Conservation (phyloP, 177 flowering plant genomes). For the Vitis hybrid region DNA sequence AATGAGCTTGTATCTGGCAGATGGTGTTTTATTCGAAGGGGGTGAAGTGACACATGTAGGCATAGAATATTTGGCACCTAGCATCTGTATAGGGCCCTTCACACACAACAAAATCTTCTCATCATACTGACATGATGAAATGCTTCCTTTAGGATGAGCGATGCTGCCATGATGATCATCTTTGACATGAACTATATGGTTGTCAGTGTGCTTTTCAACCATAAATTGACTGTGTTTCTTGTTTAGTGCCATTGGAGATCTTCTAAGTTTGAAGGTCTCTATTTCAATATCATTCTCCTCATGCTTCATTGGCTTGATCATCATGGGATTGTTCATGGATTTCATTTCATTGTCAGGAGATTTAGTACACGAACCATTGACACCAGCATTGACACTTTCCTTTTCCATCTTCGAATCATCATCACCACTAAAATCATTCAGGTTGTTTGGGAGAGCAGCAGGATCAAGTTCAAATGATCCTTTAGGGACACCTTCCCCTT, state of each 20-base stretch:
- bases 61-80: no score
- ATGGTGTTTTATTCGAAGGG: no score
- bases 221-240: constrained; percentile 4
- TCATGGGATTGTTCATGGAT: background rate
- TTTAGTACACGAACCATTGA: constrained; percentile 10
- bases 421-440: constrained; percentile 15
- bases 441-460: constrained; percentile 39
- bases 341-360: constrained; percentile 4
- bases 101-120: background rate
- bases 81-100: background rate
- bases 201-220: background rate
- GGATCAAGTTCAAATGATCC: constrained; percentile 72
- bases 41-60: no score
- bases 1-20: no score
- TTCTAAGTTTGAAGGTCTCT: constrained; percentile 4
- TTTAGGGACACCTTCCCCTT: constrained; percentile 46
- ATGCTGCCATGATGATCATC: background rate
- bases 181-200: background rate
- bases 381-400: constrained; percentile 6
- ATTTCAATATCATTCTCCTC: background rate
- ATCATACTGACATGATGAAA: background rate
- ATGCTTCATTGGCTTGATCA: constrained; percentile 1
- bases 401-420: constrained; percentile 18
- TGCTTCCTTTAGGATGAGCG: background rate
- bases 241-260: constrained; percentile 27